Percentiles rank a stretch among this genome's conserved stretches.
These are phyloP conservation scores for Sclerotinia spermophila DNA, from an alignment of 2,329 filamentous ascomycete genomes.

Conservation along the genomic window DNA sequence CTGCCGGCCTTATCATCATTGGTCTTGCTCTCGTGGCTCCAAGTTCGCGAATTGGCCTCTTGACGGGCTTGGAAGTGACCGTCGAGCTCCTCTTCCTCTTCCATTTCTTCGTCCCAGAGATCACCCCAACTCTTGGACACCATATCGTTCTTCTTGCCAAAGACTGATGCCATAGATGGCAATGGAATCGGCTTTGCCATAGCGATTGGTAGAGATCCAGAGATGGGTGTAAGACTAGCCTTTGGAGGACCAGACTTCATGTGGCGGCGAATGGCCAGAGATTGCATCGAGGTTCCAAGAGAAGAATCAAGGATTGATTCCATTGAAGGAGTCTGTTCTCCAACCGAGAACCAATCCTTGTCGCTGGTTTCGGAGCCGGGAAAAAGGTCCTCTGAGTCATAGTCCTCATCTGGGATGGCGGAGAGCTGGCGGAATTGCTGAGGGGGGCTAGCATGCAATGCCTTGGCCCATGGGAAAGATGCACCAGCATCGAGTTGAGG, in stretches of 20 bases:
- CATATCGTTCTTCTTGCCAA: slow-evolving; percentile 70
- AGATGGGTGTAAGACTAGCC: slow-evolving; percentile 55
- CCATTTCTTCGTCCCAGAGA: slow-evolving; percentile 89
- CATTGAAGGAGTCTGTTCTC: slow-evolving; percentile 73
- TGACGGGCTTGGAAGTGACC: slow-evolving; percentile 55
- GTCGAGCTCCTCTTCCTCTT: slow-evolving; percentile 67
- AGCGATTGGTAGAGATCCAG: slow-evolving; percentile 72
- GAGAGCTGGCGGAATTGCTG: slow-evolving; percentile 78
- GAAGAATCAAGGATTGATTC: slow-evolving; percentile 82
- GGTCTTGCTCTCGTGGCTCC: slow-evolving; percentile 60
- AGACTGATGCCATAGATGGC: slow-evolving; percentile 64
- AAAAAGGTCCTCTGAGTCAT: slow-evolving; percentile 78
- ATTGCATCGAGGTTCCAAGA: slow-evolving; percentile 76
- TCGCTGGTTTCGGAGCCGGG: slow-evolving; percentile 67
- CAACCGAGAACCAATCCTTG: slow-evolving; percentile 74
- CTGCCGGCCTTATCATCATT: slow-evolving; percentile 47
- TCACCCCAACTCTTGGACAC: slow-evolving; percentile 99
- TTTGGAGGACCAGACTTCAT: slow-evolving; percentile 45
- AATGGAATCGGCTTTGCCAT: slow-evolving; percentile 70
- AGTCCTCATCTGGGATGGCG: slow-evolving; percentile 73
- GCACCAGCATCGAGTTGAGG: slow-evolving; percentile 75
- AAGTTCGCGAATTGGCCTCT: slow-evolving; percentile 67
- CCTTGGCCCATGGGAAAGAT: slow-evolving; percentile 95
- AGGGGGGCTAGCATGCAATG: slow-evolving; percentile 71
- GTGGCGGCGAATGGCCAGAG: slow-evolving; percentile 54